Evolutionary conservation across 208 protist genomes (phyloP).

Genomic region (Acanthamoeba lugdunensis): DNA sequence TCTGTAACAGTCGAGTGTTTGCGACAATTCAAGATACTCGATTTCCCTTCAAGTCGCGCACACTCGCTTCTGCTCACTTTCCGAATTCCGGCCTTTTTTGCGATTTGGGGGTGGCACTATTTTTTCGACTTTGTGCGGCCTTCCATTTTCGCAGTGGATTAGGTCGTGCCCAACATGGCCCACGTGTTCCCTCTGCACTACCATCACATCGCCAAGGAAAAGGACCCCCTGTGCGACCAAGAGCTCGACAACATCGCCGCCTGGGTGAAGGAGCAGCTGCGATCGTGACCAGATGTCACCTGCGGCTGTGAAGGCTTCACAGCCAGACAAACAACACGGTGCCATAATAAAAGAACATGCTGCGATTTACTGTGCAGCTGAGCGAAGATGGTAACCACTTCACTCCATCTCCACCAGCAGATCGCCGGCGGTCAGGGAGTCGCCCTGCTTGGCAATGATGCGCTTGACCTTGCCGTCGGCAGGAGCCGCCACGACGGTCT

Average conservation of each 20-base stretch:
- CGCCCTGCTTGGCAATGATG: constrained; percentile 53
- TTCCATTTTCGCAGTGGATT: too few relatives aligned
- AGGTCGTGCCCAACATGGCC: constrained; percentile 46
- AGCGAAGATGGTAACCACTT: not conserved
- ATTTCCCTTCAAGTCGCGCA: too few relatives aligned
- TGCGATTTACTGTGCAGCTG: not conserved
- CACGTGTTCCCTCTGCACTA: constrained; percentile 39
- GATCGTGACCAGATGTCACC: not conserved
- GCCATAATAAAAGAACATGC: too few relatives aligned
- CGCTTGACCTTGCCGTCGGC: constrained; percentile 62
- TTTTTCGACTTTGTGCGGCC: too few relatives aligned
- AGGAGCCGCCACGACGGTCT: constrained; percentile 77
- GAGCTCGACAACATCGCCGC: constrained; percentile 13
- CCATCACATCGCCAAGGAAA: not conserved
- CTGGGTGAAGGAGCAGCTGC: constrained; percentile 9
- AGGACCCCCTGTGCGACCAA: not conserved
- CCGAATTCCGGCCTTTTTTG: too few relatives aligned
- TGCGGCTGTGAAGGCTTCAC: too few relatives aligned
- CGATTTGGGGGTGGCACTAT: too few relatives aligned
- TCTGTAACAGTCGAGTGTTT: too few relatives aligned
- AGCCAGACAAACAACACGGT: too few relatives aligned
- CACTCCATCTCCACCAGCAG: constrained; percentile 64
- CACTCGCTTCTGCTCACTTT: too few relatives aligned
- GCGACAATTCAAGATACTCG: too few relatives aligned
- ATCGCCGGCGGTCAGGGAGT: constrained; percentile 63